phyloP scores from a whole-genome alignment of 306 rosid genomes.

The Mucuna pruriens region DNA sequence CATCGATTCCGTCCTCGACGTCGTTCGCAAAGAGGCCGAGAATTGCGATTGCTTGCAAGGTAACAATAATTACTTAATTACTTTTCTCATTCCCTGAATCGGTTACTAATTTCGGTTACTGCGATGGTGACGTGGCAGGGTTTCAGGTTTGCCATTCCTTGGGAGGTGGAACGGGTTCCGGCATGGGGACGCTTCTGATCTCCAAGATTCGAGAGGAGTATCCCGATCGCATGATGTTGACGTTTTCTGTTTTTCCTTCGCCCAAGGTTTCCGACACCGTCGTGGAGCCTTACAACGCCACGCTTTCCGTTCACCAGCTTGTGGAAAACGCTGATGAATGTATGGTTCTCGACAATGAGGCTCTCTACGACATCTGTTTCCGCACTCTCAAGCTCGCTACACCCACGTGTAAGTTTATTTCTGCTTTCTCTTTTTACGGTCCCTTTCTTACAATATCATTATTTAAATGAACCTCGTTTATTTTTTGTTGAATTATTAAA shows the following conservation, averaged over 20 bases:
- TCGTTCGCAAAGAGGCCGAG: slow-evolving; percentile 57
- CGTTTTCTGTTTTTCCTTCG: slow-evolving; percentile 60
- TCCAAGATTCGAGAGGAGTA: slow-evolving; percentile 62
- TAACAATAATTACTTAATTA: no score
- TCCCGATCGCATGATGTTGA: slow-evolving; percentile 63
- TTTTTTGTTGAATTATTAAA: no score
- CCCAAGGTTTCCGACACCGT: slow-evolving; percentile 61
- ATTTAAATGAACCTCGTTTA: no score
- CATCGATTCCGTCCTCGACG: slow-evolving; percentile 54
- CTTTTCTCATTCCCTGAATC: no score
- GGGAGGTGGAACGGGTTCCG: slow-evolving; percentile 62
- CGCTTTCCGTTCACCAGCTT: slow-evolving; percentile 60
- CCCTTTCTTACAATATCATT: no score
- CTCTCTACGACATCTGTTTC: slow-evolving; percentile 60
- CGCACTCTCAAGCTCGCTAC: slow-evolving; percentile 59
- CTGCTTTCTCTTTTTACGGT: background rate
- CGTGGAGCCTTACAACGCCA: slow-evolving; percentile 60
- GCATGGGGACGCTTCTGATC: slow-evolving; percentile 57
- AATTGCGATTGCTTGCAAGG: slow-evolving; percentile 58
- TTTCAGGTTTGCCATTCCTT: slow-evolving; percentile 63
- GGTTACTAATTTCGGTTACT: no score
- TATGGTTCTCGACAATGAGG: slow-evolving; percentile 63
- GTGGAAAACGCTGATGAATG: slow-evolving; percentile 62
- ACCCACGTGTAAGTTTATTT: slow-evolving; percentile 41
- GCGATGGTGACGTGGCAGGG: slow-evolving; percentile 40